A percentile compares a stretch with the other conserved stretches of the same genome.
These are phyloP conservation scores for Penicillium roqueforti DNA, from an alignment of 495 filamentous ascomycete species.

Conservation along the genomic window DNA sequence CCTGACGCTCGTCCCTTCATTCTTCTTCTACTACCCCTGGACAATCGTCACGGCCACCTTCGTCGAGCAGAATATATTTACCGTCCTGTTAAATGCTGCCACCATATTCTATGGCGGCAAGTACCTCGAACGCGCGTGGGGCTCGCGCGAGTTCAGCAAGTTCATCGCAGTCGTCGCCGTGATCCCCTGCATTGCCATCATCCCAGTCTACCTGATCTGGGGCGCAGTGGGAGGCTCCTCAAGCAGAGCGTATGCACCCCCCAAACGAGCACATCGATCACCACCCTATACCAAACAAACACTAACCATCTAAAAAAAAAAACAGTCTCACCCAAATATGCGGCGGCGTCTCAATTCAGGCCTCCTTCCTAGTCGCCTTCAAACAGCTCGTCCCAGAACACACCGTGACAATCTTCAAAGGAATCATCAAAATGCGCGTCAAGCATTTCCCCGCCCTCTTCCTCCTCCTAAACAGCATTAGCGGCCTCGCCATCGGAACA, in stretches of 20 bases:
- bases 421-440: slow-evolving; percentile 83
- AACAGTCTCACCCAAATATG: slow-evolving; percentile 70
- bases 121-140: slow-evolving; percentile 95
- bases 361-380: slow-evolving; percentile 93
- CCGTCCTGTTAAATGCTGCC: slow-evolving; percentile 69
- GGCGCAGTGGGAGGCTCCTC: slow-evolving; percentile 66
- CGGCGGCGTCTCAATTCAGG: slow-evolving; percentile 84
- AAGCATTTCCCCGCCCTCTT: slow-evolving; percentile 92
- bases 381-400: slow-evolving; percentile 97
- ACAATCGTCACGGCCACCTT: slow-evolving; percentile 81
- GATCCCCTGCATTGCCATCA: slow-evolving; percentile 73
- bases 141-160: slow-evolving; percentile 85
- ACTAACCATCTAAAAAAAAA: slow-evolving; percentile 18
- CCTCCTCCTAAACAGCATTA: slow-evolving; percentile 70
- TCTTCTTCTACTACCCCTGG: slow-evolving; percentile 86
- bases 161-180: slow-evolving; percentile 75
- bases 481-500: slow-evolving; percentile 77
- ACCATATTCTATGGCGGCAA: slow-evolving; percentile 91
- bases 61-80: slow-evolving; percentile 91
- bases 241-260: slow-evolving; percentile 59
- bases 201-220: slow-evolving; percentile 66
- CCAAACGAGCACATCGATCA: neutral
- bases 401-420: slow-evolving; percentile 89
- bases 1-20: slow-evolving; percentile 78
- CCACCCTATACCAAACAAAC: slow-evolving; percentile 30